Percentiles rank a stretch among this genome's conserved stretches.
phyloP scores from a whole-genome alignment of 176 grass and related monocot genomes.

The Thinopyrum elongatum region DNA sequence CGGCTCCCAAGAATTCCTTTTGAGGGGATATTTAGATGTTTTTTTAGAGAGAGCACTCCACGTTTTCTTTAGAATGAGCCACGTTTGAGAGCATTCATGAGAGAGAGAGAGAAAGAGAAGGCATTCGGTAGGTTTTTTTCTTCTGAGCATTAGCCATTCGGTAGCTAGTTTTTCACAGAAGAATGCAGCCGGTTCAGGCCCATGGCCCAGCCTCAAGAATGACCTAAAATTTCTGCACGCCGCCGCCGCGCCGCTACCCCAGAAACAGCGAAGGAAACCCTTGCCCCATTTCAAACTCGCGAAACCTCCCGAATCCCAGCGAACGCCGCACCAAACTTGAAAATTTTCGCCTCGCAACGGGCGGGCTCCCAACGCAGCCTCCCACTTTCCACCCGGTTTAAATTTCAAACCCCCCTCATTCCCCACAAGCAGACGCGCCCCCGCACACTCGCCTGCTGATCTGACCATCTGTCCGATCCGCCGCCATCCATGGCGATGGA shows the following conservation, averaged over 20 bases:
- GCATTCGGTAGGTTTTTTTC: neutral
- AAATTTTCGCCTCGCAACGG: neutral
- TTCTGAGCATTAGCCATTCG: neutral
- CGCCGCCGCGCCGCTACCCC: constrained; percentile 28
- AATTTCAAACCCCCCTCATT: constrained; percentile 36
- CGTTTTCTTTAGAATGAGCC: neutral
- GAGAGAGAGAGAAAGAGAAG: neutral
- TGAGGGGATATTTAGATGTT: neutral
- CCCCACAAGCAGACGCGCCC: neutral
- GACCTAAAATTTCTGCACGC: neutral
- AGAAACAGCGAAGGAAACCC: neutral
- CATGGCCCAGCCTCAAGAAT: constrained; percentile 5
- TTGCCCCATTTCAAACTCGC: constrained; percentile 25
- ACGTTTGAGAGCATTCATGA: neutral
- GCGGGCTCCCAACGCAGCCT: constrained; percentile 29
- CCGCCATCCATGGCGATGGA: neutral
- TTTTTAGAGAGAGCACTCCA: no score
- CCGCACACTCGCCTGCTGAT: neutral
- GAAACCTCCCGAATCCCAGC: constrained; percentile 35
- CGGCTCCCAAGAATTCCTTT: neutral
- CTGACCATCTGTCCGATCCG: neutral
- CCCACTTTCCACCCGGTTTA: constrained; percentile 16
- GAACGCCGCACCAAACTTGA: constrained; percentile 32
- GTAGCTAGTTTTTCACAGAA: neutral
- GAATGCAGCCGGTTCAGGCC: neutral